A percentile compares a stretch with the other conserved stretches of the same genome.
Conservation (phyloP, 306 rosid species). For the Cicer chorassanicum region DNA sequence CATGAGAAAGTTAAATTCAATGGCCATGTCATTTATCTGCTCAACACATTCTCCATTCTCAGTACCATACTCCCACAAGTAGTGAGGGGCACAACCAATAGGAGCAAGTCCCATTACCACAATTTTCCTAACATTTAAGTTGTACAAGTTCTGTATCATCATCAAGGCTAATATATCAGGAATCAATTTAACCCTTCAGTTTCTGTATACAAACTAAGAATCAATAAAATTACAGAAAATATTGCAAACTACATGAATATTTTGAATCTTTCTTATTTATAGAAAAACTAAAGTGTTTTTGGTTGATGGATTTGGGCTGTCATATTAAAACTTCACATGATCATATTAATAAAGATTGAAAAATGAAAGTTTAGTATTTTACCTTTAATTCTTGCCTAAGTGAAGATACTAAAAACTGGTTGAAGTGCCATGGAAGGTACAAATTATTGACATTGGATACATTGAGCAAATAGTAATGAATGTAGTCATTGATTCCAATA, state of each 20-base stretch:
- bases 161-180: conserved; percentile 36
- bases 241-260: not conserved
- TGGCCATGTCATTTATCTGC: conserved; percentile 75
- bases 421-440: conserved; percentile 78
- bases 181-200: conserved; percentile 20
- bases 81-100: conserved; percentile 89
- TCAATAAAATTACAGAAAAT: not conserved
- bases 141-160: conserved; percentile 74
- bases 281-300: not conserved
- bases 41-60: conserved; percentile 73
- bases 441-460: conserved; percentile 70
- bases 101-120: conserved; percentile 89
- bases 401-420: conserved; percentile 72
- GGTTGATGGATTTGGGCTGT: not conserved
- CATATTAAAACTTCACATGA: not conserved
- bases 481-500: conserved; percentile 89
- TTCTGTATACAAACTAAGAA: conserved; percentile 9
- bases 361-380: not conserved
- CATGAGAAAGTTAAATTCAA: conserved; percentile 81
- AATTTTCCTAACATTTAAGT: conserved; percentile 67
- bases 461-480: conserved; percentile 81
- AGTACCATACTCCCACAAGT: conserved; percentile 66
- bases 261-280: not conserved
- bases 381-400: conserved; percentile 70
- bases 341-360: not conserved